phyloP scores from a whole-genome alignment of 208 protist species.

The Trypanosomatidae sp. region DNA sequence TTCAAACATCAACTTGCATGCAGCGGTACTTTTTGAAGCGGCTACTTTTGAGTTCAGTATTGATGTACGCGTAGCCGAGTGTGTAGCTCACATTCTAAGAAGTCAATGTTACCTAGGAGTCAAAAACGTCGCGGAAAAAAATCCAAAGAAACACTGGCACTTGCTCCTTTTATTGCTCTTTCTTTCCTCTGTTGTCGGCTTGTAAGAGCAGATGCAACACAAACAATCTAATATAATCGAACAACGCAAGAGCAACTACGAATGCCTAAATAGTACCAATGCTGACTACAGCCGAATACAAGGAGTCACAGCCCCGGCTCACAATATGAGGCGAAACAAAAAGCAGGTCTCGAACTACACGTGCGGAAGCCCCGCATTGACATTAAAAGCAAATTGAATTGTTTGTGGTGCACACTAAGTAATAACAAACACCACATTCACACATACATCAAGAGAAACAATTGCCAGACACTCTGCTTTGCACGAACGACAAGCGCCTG shows the following conservation, averaged over 20 bases:
- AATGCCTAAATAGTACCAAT: too few species aligned
- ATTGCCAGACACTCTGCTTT: not conserved
- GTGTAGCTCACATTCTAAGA: slow-evolving; percentile 24
- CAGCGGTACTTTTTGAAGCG: slow-evolving; percentile 32
- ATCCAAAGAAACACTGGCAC: not conserved
- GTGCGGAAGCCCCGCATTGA: too few species aligned
- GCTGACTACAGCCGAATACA: too few species aligned
- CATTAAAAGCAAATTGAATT: too few species aligned
- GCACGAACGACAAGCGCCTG: not conserved
- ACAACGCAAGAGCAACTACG: not conserved
- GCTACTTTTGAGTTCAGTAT: slow-evolving; percentile 30
- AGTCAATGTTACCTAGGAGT: slow-evolving; percentile 29
- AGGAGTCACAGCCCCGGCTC: too few species aligned
- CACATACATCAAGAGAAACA: not conserved
- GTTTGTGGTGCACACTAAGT: too few species aligned
- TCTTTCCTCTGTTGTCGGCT: not conserved
- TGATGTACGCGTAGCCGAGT: slow-evolving; percentile 35
- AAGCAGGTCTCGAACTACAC: too few species aligned
- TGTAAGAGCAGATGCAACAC: not conserved
- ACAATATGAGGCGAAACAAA: too few species aligned
- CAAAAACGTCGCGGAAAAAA: not conserved
- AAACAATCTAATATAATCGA: not conserved
- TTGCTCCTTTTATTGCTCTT: slow-evolving; percentile 2
- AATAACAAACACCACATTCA: not conserved
- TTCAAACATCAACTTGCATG: slow-evolving; percentile 14